Evolutionary conservation across 1,284 basidiomycete species (phyloP).

Genomic region (Rhodotorula sp.): DNA sequence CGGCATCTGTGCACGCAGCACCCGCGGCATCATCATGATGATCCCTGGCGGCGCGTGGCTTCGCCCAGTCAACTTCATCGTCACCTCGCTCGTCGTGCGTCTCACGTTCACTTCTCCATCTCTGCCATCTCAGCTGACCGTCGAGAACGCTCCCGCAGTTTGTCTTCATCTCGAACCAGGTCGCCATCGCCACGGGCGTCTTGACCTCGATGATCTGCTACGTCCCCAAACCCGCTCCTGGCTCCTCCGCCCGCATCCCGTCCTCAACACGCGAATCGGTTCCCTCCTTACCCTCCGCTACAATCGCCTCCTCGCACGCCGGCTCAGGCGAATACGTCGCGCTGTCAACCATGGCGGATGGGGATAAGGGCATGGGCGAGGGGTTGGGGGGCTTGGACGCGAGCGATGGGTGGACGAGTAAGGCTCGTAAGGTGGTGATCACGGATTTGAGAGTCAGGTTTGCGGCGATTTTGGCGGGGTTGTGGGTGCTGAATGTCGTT

Average conservation of each 20-base stretch:
- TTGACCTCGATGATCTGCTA: constrained; percentile 68
- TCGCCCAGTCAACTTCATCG: constrained; percentile 69
- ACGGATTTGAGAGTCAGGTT: constrained; percentile 28
- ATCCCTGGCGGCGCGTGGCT: constrained; percentile 66
- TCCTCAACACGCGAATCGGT: constrained; percentile 1
- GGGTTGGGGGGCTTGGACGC: neutral
- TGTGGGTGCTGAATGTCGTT: constrained; percentile 30
- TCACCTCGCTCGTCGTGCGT: constrained; percentile 61
- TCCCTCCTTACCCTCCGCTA: constrained; percentile 7
- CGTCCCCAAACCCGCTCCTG: constrained; percentile 43
- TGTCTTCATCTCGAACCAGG: constrained; percentile 71
- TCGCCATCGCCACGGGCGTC: constrained; percentile 69
- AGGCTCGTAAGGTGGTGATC: constrained; percentile 10
- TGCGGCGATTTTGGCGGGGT: constrained; percentile 23
- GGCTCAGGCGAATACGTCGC: constrained; percentile 34
- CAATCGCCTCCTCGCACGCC: constrained; percentile 2
- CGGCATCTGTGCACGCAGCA: constrained; percentile 45
- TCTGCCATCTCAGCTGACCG: neutral
- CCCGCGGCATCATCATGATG: constrained; percentile 75
- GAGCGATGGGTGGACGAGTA: neutral
- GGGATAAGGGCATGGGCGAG: neutral
- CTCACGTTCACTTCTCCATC: neutral
- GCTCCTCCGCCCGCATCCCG: neutral
- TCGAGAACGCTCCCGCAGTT: constrained; percentile 51
- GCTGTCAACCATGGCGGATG: constrained; percentile 21